A percentile compares a stretch with the other conserved stretches of the same genome.
phyloP scores from a whole-genome alignment of 352 stramenopile genomes.

The Globisporangium spinosum region DNA sequence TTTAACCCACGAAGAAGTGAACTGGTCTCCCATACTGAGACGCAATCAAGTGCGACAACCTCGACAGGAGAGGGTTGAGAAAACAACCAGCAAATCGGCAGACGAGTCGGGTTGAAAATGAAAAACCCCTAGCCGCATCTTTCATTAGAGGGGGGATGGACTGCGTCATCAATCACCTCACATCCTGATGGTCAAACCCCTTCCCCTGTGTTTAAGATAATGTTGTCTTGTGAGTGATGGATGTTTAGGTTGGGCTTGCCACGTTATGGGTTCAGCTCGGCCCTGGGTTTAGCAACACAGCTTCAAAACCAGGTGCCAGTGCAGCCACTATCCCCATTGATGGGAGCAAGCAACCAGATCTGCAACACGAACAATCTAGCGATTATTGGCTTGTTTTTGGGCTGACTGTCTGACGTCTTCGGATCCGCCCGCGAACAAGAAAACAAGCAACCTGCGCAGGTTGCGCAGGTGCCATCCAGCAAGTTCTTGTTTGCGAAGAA shows the following conservation, averaged over 20 bases:
- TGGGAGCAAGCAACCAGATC: neutral
- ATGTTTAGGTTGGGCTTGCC: neutral
- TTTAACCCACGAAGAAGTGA: neutral
- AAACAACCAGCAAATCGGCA: neutral
- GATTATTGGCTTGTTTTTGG: neutral
- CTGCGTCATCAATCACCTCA: neutral
- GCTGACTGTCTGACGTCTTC: no score
- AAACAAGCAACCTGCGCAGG: no score
- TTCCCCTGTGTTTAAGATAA: neutral
- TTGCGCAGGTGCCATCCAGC: no score
- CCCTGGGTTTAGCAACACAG: neutral
- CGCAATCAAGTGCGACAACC: neutral
- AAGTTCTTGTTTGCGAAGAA: no score
- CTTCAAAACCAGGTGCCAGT: constrained; percentile 4
- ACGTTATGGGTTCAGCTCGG: neutral
- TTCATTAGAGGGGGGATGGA: neutral
- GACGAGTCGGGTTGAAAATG: neutral
- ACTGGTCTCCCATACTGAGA: neutral
- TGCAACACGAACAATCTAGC: neutral
- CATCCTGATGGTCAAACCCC: neutral
- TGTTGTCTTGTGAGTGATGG: neutral
- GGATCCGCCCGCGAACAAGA: no score
- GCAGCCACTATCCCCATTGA: constrained; percentile 9
- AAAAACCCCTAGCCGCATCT: neutral
- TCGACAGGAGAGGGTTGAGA: neutral